These are phyloP conservation scores for Sarcomyxa edulis DNA, from an alignment of 768 basidiomycete genomes.

Conservation along the genomic window DNA sequence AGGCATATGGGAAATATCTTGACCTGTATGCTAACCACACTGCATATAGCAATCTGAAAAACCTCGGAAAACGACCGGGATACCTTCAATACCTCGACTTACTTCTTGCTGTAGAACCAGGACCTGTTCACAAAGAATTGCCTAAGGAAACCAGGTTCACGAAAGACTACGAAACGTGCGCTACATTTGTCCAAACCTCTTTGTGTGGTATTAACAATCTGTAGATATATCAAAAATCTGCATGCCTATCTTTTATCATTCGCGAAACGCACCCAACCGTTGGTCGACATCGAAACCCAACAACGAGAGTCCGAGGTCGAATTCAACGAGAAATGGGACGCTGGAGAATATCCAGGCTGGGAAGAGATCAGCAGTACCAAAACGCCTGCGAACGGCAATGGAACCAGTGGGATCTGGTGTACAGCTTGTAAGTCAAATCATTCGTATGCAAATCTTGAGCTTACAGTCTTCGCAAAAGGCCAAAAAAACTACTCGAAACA, in stretches of 20 bases:
- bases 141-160: conserved; percentile 59
- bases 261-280: conserved; percentile 76
- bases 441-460: conserved; percentile 5
- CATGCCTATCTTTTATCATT: conserved; percentile 86
- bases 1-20: conserved; percentile 90
- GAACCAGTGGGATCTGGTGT: conserved; percentile 81
- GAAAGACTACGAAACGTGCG: conserved; percentile 79
- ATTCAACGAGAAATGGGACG: conserved; percentile 80
- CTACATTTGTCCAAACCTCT: conserved; percentile 12
- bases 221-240: conserved; percentile 78
- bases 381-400: conserved; percentile 36
- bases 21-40: conserved; percentile 89
- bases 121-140: conserved; percentile 62
- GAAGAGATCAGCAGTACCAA: conserved; percentile 44
- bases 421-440: conserved; percentile 65
- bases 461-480: conserved; percentile 41
- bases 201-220: conserved; percentile 1
- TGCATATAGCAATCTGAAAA: conserved; percentile 85
- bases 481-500: conserved; percentile 95
- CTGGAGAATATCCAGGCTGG: conserved; percentile 75
- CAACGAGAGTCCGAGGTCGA: conserved; percentile 59
- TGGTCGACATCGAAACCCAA: conserved; percentile 69
- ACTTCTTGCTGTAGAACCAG: conserved; percentile 60
- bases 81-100: conserved; percentile 94
- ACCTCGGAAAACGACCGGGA: conserved; percentile 74